Base-by-base conservation (phyloP, 257 asterid genomes). In the Pogostemon cablin region DNA sequence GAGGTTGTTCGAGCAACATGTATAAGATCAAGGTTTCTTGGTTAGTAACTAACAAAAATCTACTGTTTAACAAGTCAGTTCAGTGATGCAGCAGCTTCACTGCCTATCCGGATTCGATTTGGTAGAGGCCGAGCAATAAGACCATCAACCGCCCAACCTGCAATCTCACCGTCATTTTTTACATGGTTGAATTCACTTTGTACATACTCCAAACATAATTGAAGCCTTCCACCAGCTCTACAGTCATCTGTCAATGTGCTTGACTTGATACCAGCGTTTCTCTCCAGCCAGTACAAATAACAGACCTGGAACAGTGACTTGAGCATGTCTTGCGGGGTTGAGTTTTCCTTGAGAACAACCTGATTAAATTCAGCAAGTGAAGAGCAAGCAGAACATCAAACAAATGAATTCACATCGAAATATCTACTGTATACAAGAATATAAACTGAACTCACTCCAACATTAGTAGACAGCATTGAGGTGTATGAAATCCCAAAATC, bases 51-150 rank as follows among this genome's bases (percentile, higher is more conserved):
- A 25, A 25, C 54, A 69, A 38, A 12, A 17, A 50, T 32, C 35
- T 5, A 37, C 9, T 43, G 12, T 58, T 52, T 2, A 6, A 41
- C 10, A 17, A 38, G 46, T 86, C 85, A 85, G 72, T 77, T 80
- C 55, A 55, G 76, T 47, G 90, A 63, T n/a, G 75, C 60, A 50
- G 74, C 63, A 47, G 79, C 56, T 62, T 71, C 77, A 20, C 69
- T 39, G 67, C 89, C 89, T 58, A 85, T 58, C 7, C 85, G 81
- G 6, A 93, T 74, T 55, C 96, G 86, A 76, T 79, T 79, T 9
- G 99, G 87, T 68, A 85, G 85, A 54, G 99, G 99, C 77, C 96
- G 82, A 0, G 99, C 96, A 0, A 89, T 89, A 72, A 93, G 96
- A 69, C 96, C 91, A 60, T 89, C 96, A 1, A 81, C 72, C 6